Base-by-base conservation (phyloP, 306 rosid genomes). In the Prunus kanzakura region DNA sequence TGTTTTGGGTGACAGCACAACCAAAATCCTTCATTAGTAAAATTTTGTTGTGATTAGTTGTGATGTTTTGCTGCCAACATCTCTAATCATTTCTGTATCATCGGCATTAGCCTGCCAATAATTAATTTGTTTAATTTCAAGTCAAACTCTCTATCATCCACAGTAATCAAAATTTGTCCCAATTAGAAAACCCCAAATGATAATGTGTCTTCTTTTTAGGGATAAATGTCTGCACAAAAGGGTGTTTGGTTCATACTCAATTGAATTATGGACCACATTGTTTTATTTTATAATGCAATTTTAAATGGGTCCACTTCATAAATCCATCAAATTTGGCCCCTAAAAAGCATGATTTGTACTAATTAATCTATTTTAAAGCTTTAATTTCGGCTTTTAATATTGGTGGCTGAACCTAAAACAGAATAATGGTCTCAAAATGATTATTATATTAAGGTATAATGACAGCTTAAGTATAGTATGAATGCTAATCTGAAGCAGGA, bases 1-100 rank as follows among this genome's bases (percentile, higher is more conserved):
- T 93, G 98, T 88, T 89, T 81, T 91, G 85, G 97, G 98, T 83
- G 93, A 93, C 98, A 91, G 1, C 64, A 60, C 87, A 82, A 81
- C 75, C 70, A 74, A 74, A 72, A 61, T 20, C 15, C 76, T 13
- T 73, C 74, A 77, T 82, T 79, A 87, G 72, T 76, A 76, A 66
- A 23, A 74, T 78, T 65, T 38, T 61, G 58, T 38, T 69, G 83
- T 27, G 78, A 64, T 51, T 73, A 62, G 56, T 68, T 67, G 45
- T 69, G 68, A 50, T 84, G 83, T 79, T 87, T 84, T 64, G 69
- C 69, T 35, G 69, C 69, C 69, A 64, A 11, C 72, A 54, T 69
- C 83, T 27, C 90, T 87, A 89, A 91, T 93, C 93, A 93, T 91
- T 89, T 89, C 12, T 76, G 22, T 81, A 91, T 88, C 87, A 88